These are phyloP conservation scores for Neofusicoccum sp. DNA, from an alignment of 2,329 filamentous ascomycete genomes.

Conservation along the genomic window DNA sequence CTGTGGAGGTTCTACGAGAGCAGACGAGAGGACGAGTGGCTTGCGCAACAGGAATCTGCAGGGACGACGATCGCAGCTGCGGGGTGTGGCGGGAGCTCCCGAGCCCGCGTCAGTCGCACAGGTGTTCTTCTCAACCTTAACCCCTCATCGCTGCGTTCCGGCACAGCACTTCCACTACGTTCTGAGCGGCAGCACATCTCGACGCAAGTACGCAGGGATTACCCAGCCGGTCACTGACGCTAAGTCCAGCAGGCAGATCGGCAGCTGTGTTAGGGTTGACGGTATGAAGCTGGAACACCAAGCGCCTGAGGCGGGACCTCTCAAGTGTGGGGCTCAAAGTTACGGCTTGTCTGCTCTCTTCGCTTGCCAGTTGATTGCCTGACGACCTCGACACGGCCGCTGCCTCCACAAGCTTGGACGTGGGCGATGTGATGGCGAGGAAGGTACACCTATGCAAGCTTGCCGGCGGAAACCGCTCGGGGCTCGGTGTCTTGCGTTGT, in stretches of 20 bases:
- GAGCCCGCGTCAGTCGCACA: constrained; percentile 3
- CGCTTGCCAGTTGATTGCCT: not conserved
- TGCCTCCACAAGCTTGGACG: not conserved
- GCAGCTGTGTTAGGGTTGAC: constrained; percentile 14
- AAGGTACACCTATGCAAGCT: not conserved
- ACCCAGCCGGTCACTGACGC: constrained; percentile 18
- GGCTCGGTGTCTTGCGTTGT: not conserved
- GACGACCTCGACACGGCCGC: not conserved
- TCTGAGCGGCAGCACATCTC: not conserved
- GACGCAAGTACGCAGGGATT: constrained; percentile 10
- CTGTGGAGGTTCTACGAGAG: constrained; percentile 25
- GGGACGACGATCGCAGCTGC: constrained; percentile 10
- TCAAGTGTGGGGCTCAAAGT: constrained; percentile 42
- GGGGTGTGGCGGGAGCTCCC: constrained; percentile 4
- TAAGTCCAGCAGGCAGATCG: constrained; percentile 18
- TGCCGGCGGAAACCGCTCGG: constrained; percentile 1
- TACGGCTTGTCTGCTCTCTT: constrained; percentile 35
- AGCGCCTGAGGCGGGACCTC: constrained; percentile 33
- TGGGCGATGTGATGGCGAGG: not conserved
- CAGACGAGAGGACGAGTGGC: constrained; percentile 28
- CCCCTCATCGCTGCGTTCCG: not conserved
- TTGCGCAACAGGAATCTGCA: not conserved
- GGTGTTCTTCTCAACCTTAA: constrained; percentile 2
- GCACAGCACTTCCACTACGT: not conserved
- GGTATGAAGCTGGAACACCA: constrained; percentile 19